Conservation (phyloP, 2,329 filamentous ascomycete genomes). For the Zymoseptoria brevis region DNA sequence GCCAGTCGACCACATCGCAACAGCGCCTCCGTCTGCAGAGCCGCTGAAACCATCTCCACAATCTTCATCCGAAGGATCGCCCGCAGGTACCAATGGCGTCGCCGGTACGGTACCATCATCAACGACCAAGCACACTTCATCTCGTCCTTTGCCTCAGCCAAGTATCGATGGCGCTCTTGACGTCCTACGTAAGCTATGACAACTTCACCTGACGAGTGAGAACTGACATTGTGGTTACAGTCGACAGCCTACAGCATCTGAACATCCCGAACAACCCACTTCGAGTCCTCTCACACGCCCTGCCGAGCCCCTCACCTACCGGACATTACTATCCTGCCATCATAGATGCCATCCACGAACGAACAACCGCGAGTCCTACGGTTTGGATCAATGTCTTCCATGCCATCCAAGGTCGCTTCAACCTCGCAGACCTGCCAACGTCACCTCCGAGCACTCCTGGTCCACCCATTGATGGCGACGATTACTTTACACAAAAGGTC, state of each 20-base stretch:
- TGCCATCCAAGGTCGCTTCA: slow-evolving; percentile 55
- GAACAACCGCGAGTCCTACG: slow-evolving; percentile 42
- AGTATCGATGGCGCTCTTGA: slow-evolving; percentile 26
- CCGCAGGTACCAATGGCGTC: not conserved
- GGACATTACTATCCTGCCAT: slow-evolving; percentile 48
- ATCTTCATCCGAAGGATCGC: not conserved
- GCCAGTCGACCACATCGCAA: not conserved
- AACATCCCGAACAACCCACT: slow-evolving; percentile 35
- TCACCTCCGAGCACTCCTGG: slow-evolving; percentile 56
- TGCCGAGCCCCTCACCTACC: slow-evolving; percentile 46
- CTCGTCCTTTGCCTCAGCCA: not conserved
- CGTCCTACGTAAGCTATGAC: slow-evolving; percentile 22
- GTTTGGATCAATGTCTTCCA: slow-evolving; percentile 59
- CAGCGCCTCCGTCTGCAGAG: not conserved
- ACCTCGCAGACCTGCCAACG: slow-evolving; percentile 52
- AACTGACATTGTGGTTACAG: slow-evolving; percentile 21
- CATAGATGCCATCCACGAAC: slow-evolving; percentile 48
- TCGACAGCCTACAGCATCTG: slow-evolving; percentile 31
- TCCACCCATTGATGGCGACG: slow-evolving; percentile 43
- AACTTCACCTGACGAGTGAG: not conserved
- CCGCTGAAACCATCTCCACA: not conserved
- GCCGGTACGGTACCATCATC: not conserved
- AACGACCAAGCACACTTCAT: not conserved
- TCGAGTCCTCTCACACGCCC: slow-evolving; percentile 52
- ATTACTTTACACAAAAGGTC: slow-evolving; percentile 55